Conservation (phyloP, 2,329 filamentous ascomycete species). For the Colletotrichum scovillei region DNA sequence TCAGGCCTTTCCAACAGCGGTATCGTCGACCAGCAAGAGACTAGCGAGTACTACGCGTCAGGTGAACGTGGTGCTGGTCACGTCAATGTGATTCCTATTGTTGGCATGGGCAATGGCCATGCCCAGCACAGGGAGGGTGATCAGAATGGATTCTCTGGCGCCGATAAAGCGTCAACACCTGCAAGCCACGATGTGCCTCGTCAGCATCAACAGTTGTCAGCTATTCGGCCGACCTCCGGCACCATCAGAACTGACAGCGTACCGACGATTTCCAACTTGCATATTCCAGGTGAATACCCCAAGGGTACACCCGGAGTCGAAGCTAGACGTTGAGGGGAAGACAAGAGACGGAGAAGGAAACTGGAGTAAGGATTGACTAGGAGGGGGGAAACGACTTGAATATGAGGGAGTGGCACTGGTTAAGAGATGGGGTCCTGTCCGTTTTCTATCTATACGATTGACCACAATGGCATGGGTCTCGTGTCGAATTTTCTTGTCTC, state of each 20-base stretch:
- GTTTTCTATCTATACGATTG: not conserved
- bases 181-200: not conserved
- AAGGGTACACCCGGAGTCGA: constrained; percentile 39
- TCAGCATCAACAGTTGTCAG: constrained; percentile 15
- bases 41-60: not conserved
- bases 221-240: constrained; percentile 41
- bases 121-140: not conserved
- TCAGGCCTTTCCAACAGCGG: not conserved
- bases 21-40: not conserved
- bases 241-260: constrained; percentile 54
- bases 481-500: not conserved
- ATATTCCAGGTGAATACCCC: constrained; percentile 77
- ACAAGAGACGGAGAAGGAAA: not conserved
- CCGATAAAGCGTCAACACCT: not conserved
- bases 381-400: not conserved
- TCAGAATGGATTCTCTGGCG: not conserved
- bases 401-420: not conserved
- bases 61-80: not conserved
- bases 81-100: not conserved
- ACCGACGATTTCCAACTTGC: constrained; percentile 71
- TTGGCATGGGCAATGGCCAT: not conserved
- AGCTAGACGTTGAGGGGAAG: constrained; percentile 1
- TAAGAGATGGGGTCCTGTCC: not conserved
- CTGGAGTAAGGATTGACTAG: not conserved
- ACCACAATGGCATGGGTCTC: not conserved